Evolutionary conservation across 441 rosid genomes (phyloP).

Genomic region (Brassica hybrid): DNA sequence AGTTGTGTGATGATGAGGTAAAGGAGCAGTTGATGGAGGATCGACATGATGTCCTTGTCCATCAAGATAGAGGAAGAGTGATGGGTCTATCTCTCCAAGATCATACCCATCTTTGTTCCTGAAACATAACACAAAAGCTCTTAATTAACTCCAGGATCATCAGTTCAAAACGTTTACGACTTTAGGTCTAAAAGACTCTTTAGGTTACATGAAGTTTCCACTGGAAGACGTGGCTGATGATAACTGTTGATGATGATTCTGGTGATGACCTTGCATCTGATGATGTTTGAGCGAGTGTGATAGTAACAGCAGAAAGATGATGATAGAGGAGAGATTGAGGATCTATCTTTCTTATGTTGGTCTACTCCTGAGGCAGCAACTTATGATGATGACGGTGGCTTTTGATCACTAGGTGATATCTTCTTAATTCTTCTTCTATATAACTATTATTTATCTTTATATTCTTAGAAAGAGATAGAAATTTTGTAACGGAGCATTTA

Average conservation of each 20-base stretch:
- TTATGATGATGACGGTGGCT: conserved; percentile 36
- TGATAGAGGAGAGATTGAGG: conserved; percentile 37
- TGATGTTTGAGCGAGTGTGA: conserved; percentile 51
- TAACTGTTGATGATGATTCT: conserved; percentile 52
- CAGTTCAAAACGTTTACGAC: conserved; percentile 18
- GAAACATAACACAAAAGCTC: conserved; percentile 20
- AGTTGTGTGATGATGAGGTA: conserved; percentile 65
- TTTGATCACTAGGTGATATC: conserved; percentile 33
- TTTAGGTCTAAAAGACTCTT: conserved; percentile 2
- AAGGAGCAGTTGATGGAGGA: conserved; percentile 42
- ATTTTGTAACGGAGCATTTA: conserved; percentile 46
- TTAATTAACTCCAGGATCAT: conserved; percentile 3
- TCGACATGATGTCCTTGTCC: conserved; percentile 69
- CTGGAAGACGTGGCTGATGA: conserved; percentile 68
- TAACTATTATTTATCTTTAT: conserved; percentile 29
- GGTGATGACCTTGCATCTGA: conserved; percentile 61
- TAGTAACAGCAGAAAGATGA: conserved; percentile 51
- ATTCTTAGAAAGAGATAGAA: conserved; percentile 44
- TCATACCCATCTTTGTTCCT: conserved; percentile 82
- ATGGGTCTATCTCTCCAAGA: conserved; percentile 94
- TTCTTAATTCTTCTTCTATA: conserved; percentile 17
- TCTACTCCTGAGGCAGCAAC: conserved; percentile 36
- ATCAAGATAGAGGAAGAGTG: conserved; percentile 90
- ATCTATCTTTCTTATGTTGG: conserved; percentile 32
- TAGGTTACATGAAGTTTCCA: conserved; percentile 76